Evolutionary conservation across 345 rosid genomes (phyloP).

Genomic region (Populus nigra): DNA sequence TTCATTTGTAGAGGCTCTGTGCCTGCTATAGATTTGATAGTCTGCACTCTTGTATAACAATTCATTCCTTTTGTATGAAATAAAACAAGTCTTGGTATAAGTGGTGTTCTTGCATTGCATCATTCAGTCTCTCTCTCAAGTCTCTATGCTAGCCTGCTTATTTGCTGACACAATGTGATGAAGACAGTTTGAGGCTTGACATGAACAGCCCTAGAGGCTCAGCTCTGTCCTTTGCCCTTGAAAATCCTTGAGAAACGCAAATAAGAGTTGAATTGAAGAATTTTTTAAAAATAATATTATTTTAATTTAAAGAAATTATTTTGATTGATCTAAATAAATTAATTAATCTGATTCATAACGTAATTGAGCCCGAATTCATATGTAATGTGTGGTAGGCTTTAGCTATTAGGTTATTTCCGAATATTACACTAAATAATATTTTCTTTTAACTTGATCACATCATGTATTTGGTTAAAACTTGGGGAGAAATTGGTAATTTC

Average conservation of each 20-base stretch:
- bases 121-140: background rate
- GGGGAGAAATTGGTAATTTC: no score
- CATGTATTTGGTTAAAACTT: no score
- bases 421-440: no score
- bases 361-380: no score
- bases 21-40: slow-evolving; percentile 5
- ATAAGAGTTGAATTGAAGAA: no score
- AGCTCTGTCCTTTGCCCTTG: background rate
- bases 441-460: no score
- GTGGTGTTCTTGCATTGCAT: background rate
- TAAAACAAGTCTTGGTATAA: background rate
- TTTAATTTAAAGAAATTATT: no score
- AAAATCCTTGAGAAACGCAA: background rate
- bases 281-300: no score
- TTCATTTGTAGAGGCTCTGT: background rate
- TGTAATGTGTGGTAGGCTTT: no score
- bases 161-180: background rate
- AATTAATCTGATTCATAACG: no score
- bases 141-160: background rate
- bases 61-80: slow-evolving; percentile 2
- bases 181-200: background rate
- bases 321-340: no score
- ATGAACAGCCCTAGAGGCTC: background rate
- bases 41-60: background rate
- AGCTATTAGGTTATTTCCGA: no score